Percentiles rank a stretch among this genome's conserved stretches.
Evolutionary conservation across 2,329 filamentous ascomycete species (phyloP).

Genomic region (Exophiala calicioides): DNA sequence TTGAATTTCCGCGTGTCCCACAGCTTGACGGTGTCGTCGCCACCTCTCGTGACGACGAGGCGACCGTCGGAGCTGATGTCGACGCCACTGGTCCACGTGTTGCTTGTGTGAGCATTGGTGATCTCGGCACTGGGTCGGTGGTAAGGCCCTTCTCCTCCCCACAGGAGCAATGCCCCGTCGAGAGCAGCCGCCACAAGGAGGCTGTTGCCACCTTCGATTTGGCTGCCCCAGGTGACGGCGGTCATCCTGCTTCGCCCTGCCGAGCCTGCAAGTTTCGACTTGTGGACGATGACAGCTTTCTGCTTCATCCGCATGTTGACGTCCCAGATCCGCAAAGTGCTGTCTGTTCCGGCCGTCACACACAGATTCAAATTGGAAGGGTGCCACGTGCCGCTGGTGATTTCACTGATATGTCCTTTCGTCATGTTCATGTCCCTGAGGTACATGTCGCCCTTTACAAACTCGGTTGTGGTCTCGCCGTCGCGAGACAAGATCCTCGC

Average conservation of each 20-base stretch:
- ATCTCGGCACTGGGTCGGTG: constrained; percentile 80
- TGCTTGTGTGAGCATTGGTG: constrained; percentile 74
- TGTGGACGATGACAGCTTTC: constrained; percentile 93
- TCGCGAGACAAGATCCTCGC: constrained; percentile 87
- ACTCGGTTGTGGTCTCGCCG: constrained; percentile 81
- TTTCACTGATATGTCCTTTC: constrained; percentile 91
- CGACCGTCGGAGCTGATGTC: constrained; percentile 89
- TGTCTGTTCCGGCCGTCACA: constrained; percentile 90
- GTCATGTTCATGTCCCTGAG: constrained; percentile 96
- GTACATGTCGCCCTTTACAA: constrained; percentile 98
- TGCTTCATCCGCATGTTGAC: constrained; percentile 87
- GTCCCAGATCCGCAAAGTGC: constrained; percentile 95
- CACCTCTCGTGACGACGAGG: constrained; percentile 85
- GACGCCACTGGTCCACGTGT: constrained; percentile 89
- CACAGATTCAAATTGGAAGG: constrained; percentile 81
- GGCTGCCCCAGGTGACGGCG: constrained; percentile 80
- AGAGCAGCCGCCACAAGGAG: constrained; percentile 79
- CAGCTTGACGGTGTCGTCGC: constrained; percentile 88
- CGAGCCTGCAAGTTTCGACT: constrained; percentile 82
- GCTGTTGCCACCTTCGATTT: constrained; percentile 73
- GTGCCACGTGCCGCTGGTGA: constrained; percentile 88
- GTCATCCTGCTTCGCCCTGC: constrained; percentile 94
- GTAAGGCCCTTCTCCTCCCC: constrained; percentile 84
- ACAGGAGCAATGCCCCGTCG: constrained; percentile 90
- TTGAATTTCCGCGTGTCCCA: constrained; percentile 99